These are phyloP conservation scores for Thalia dealbata DNA, from an alignment of 176 grass and related monocot species.

Conservation along the genomic window DNA sequence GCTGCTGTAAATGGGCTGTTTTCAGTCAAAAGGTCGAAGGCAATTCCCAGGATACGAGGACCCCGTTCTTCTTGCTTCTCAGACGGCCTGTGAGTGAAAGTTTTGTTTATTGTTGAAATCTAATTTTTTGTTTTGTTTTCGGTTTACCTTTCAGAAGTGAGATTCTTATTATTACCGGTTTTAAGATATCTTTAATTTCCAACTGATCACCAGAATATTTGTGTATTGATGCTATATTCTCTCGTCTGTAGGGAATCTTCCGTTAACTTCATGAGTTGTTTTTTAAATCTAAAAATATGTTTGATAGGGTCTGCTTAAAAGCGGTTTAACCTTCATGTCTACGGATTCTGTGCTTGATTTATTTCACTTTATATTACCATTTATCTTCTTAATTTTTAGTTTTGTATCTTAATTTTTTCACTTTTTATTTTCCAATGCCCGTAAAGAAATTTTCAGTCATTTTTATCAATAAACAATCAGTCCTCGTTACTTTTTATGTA, in stretches of 20 bases:
- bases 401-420: neutral
- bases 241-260: too few species aligned
- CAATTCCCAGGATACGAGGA: conserved; percentile 29
- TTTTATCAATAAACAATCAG: neutral
- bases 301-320: neutral
- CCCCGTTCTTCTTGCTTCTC: conserved; percentile 20
- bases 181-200: neutral
- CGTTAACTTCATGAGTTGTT: neutral
- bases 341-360: neutral
- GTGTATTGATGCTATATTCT: neutral
- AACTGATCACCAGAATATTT: neutral
- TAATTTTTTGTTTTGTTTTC: neutral
- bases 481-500: neutral
- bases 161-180: neutral
- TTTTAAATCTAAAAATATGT: neutral
- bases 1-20: conserved; percentile 18
- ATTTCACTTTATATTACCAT: neutral
- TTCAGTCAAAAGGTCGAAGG: conserved; percentile 12
- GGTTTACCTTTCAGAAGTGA: neutral
- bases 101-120: neutral
- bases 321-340: neutral
- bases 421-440: neutral
- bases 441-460: too few species aligned
- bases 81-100: conserved; percentile 21
- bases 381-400: neutral